Conservation (phyloP, 345 rosid species). For the Ailanthus altissimus region DNA sequence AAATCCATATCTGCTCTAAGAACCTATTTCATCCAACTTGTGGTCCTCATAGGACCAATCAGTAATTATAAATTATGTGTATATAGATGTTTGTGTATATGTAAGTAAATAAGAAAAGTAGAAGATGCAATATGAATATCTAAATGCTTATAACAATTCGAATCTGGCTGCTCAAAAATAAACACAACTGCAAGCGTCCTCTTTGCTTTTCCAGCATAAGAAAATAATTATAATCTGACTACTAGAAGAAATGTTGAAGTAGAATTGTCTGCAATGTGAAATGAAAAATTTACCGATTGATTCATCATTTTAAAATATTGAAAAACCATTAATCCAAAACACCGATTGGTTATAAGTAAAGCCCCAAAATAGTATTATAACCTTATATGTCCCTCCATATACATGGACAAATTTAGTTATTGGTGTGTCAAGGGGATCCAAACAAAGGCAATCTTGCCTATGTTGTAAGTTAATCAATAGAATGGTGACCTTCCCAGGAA, state of each 20-base stretch:
- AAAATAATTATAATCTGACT: not conserved
- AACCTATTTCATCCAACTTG: conserved; percentile 14
- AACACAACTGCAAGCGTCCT: not conserved
- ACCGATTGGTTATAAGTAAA: not conserved
- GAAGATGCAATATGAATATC: conserved; percentile 13
- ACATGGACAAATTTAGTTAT: not conserved
- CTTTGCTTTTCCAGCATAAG: not conserved
- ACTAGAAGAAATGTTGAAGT: not conserved
- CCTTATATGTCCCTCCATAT: not conserved
- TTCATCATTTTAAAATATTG: not conserved
- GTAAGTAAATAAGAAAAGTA: conserved; percentile 3
- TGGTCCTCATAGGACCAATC: conserved; percentile 21
- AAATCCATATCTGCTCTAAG: not conserved
- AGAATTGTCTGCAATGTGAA: not conserved
- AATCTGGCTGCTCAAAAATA: too few species aligned
- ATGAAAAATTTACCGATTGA: not conserved
- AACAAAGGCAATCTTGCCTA: not conserved
- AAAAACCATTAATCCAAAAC: not conserved
- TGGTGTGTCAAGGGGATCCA: not conserved
- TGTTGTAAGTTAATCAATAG: not conserved
- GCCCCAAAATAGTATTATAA: not conserved
- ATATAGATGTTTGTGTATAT: not conserved
- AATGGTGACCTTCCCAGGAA: not conserved
- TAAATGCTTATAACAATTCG: not conserved
- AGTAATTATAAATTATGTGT: conserved; percentile 5